Percentiles rank a stretch among this genome's conserved stretches.
These are phyloP conservation scores for Penicillium crystallinum DNA, from an alignment of 495 filamentous ascomycete genomes.

Conservation along the genomic window DNA sequence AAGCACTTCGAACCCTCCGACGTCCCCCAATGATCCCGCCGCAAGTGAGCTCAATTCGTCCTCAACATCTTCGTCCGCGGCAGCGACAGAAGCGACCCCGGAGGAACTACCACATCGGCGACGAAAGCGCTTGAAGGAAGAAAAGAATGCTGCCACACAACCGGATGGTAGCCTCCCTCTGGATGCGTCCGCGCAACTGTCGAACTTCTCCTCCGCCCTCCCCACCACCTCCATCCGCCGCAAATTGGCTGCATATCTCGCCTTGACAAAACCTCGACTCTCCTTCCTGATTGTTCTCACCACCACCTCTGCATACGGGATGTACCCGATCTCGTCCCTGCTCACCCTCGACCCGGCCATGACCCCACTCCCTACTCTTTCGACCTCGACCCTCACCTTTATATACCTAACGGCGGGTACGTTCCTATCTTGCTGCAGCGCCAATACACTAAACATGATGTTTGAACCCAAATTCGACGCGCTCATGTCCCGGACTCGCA, in stretches of 20 bases:
- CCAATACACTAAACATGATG: conserved; percentile 96
- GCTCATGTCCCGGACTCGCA: conserved; percentile 85
- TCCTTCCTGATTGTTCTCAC: conserved; percentile 88
- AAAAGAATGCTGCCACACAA: conserved; percentile 16
- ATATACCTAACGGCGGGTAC: conserved; percentile 89
- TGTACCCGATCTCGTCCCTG: conserved; percentile 72
- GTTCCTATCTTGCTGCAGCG: conserved; percentile 74
- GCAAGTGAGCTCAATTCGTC: conserved; percentile 3
- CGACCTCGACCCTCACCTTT: conserved; percentile 81
- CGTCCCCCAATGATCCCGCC: conserved; percentile 6
- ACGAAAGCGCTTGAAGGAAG: conserved; percentile 47
- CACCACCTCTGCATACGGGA: conserved; percentile 84
- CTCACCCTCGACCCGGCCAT: conserved; percentile 54
- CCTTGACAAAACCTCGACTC: conserved; percentile 89
- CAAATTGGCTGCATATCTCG: conserved; percentile 75
- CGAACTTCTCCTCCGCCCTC: conserved; percentile 61
- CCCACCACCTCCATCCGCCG: conserved; percentile 69
- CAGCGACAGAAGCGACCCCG: conserved; percentile 17
- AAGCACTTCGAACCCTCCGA: conserved; percentile 4
- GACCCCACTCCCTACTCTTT: conserved; percentile 74
- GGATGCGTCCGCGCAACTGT: conserved; percentile 79
- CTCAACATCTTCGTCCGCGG: conserved; percentile 4
- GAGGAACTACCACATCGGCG: conserved; percentile 46
- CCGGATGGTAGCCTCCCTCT: conserved; percentile 53
- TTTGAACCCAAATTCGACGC: conserved; percentile 87